phyloP scores from a whole-genome alignment of 2,329 filamentous ascomycete genomes.

The Aspergillus tubingensis region DNA sequence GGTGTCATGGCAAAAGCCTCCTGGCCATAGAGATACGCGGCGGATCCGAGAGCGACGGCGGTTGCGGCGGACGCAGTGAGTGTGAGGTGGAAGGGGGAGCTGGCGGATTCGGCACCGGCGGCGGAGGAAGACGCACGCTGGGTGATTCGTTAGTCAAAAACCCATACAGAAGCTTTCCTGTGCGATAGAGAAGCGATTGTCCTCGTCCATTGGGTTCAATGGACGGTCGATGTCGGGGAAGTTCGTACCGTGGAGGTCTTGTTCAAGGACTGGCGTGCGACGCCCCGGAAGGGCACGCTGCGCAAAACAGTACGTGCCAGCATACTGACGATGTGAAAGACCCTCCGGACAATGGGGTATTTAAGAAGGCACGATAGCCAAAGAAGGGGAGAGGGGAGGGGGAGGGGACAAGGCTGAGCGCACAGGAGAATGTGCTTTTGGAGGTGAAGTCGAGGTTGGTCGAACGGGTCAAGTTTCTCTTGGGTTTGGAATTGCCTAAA shows the following conservation, averaged over 20 bases:
- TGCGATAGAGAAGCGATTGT: slow-evolving; percentile 29
- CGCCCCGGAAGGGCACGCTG: slow-evolving; percentile 81
- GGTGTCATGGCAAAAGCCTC: slow-evolving; percentile 86
- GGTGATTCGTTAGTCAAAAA: slow-evolving; percentile 39
- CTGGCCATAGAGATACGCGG: slow-evolving; percentile 90
- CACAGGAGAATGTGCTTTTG: slow-evolving; percentile 36
- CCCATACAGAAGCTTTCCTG: slow-evolving; percentile 33
- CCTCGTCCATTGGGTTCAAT: slow-evolving; percentile 32
- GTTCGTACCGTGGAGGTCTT: slow-evolving; percentile 74
- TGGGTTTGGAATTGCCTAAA: slow-evolving; percentile 40
- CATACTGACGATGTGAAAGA: slow-evolving; percentile 63
- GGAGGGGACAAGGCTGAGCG: slow-evolving; percentile 28
- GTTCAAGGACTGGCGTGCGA: slow-evolving; percentile 71
- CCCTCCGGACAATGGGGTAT: slow-evolving; percentile 39
- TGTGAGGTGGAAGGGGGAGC: slow-evolving; percentile 79
- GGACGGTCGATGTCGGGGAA: slow-evolving; percentile 38
- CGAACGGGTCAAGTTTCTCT: slow-evolving; percentile 40
- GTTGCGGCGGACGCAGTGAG: slow-evolving; percentile 84
- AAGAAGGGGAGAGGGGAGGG: slow-evolving; percentile 32
- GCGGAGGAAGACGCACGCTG: slow-evolving; percentile 70
- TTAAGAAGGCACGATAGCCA: slow-evolving; percentile 35
- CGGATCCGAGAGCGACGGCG: slow-evolving; percentile 79
- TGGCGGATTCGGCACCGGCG: slow-evolving; percentile 67
- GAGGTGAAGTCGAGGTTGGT: slow-evolving; percentile 40
- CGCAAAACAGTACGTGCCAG: slow-evolving; percentile 90